These are phyloP conservation scores for Psidium friedrichsthalianum DNA, from an alignment of 345 rosid genomes.

Conservation along the genomic window DNA sequence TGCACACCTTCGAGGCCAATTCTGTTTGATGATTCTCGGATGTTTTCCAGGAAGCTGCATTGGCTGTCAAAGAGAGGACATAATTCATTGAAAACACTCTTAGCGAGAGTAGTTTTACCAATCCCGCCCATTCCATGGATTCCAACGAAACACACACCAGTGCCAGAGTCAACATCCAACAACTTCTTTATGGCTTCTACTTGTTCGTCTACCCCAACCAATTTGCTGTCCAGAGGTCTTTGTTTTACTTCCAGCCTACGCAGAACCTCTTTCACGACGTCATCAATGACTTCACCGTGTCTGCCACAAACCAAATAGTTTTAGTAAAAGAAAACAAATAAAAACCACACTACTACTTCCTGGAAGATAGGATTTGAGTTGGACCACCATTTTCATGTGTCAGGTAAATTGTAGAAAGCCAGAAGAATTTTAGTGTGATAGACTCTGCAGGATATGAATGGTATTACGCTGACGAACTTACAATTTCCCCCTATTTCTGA, in stretches of 20 bases:
- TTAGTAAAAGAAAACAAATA: background rate
- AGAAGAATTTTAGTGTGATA: background rate
- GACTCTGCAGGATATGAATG: background rate
- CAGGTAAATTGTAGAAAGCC: background rate
- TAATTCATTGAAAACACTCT: background rate
- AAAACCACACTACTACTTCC: background rate
- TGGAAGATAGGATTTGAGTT: background rate
- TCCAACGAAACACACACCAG: background rate
- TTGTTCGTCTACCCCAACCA: background rate
- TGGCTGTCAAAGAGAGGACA: background rate
- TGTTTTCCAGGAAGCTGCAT: background rate
- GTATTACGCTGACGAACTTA: rapidly evolving
- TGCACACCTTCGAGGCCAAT: background rate
- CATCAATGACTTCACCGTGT: background rate
- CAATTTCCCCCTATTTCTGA: background rate
- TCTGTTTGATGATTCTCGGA: background rate
- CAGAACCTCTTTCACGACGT: background rate
- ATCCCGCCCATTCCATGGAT: background rate
- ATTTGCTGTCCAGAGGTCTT: background rate
- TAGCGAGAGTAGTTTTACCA: background rate
- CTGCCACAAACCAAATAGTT: background rate
- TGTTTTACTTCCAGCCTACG: background rate
- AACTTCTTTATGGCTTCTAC: background rate
- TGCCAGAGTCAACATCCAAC: background rate
- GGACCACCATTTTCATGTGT: background rate